Conservation (phyloP, 2,329 filamentous ascomycete genomes). For the Cephalotrichum gorgonifer region DNA sequence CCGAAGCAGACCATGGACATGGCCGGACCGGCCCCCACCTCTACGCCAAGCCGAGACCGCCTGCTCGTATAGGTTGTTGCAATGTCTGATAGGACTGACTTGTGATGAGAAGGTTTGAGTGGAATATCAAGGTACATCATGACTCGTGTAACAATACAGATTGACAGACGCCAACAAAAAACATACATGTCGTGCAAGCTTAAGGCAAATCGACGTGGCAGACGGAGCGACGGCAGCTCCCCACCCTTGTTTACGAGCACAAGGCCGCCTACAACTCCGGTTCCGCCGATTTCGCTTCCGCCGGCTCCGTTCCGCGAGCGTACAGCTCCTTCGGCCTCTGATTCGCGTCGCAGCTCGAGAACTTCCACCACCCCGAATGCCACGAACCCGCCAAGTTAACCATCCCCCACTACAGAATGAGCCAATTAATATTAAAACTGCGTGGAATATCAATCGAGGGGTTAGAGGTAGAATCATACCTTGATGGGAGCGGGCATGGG, state of each 20-base stretch:
- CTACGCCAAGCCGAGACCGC: no score
- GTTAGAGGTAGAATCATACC: neutral
- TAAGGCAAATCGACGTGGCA: neutral
- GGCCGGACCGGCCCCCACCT: no score
- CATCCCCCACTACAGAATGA: conserved; percentile 36
- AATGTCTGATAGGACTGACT: no score
- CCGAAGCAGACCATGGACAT: no score
- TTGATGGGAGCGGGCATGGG: conserved; percentile 50
- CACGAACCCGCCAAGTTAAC: conserved; percentile 47
- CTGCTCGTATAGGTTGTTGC: no score
- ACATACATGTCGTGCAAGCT: neutral
- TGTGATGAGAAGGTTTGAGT: neutral
- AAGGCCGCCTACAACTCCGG: conserved; percentile 1
- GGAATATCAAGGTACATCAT: no score
- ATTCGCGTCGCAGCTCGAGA: conserved; percentile 47
- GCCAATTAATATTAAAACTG: neutral
- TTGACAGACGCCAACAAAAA: neutral
- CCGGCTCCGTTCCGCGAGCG: conserved; percentile 17
- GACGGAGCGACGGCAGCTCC: neutral
- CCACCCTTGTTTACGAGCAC: neutral
- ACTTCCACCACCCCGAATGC: conserved; percentile 52
- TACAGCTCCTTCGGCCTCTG: conserved; percentile 44
- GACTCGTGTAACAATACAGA: no score
- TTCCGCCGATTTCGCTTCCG: conserved; percentile 11
- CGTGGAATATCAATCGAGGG: neutral